Percentiles rank a stretch among this genome's conserved stretches.
Evolutionary conservation across 1,284 basidiomycete genomes (phyloP).

Genomic region (Coniferiporia sulphurascens): DNA sequence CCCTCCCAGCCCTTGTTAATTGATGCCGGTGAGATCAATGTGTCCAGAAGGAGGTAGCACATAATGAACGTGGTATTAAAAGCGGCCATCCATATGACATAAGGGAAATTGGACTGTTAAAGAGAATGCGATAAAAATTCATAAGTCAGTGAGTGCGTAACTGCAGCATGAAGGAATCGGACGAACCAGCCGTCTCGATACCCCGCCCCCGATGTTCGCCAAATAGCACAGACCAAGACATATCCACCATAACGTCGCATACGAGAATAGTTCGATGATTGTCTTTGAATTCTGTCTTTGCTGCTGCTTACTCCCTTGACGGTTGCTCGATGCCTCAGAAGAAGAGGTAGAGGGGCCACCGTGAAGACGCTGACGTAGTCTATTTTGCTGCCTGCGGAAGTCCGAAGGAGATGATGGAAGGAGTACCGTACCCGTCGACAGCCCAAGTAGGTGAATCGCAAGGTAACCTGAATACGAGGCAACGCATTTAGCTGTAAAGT

Average conservation of each 20-base stretch:
- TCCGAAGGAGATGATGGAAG: constrained; percentile 74
- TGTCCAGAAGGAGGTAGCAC: constrained; percentile 76
- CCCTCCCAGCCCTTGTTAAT: constrained; percentile 32
- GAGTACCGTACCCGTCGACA: constrained; percentile 77
- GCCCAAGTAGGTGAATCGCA: constrained; percentile 82
- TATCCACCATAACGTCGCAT: constrained; percentile 76
- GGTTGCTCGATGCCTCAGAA: constrained; percentile 8
- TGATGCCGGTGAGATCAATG: constrained; percentile 46
- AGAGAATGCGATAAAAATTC: not conserved
- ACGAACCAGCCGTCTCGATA: constrained; percentile 74
- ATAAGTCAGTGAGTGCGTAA: not conserved
- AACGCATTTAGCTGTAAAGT: not conserved
- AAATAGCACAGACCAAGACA: constrained; percentile 42
- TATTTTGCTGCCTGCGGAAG: constrained; percentile 45
- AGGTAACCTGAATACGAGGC: constrained; percentile 68
- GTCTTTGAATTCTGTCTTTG: constrained; percentile 62
- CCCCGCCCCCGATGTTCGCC: constrained; percentile 39
- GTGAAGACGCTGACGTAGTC: not conserved
- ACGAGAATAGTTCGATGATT: constrained; percentile 71
- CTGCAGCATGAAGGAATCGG: not conserved
- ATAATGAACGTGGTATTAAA: constrained; percentile 88
- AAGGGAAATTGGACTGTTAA: constrained; percentile 77
- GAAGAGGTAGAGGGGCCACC: not conserved
- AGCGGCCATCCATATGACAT: constrained; percentile 86
- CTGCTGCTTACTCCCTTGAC: not conserved